Evolutionary conservation across 805 yeast species (phyloP).

Genomic region (Candida insectorum): DNA sequence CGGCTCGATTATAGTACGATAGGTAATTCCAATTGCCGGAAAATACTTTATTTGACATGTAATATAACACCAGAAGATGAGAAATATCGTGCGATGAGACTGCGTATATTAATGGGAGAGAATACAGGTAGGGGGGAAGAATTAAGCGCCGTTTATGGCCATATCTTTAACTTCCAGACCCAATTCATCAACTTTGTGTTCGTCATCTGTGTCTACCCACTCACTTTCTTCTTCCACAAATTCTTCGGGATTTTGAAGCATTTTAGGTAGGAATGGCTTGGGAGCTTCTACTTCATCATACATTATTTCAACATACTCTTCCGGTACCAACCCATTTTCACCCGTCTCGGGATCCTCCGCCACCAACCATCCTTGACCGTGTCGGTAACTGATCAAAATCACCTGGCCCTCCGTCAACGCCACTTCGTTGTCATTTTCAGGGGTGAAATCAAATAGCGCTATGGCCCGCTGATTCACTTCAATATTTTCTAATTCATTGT

Average conservation of each 20-base stretch:
- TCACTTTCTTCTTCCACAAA: conserved; percentile 12
- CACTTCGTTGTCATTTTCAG: conserved; percentile 94
- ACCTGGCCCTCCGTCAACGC: conserved; percentile 74
- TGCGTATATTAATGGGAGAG: neutral
- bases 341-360: conserved; percentile 77
- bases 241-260: conserved; percentile 2
- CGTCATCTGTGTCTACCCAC: conserved; percentile 21
- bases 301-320: conserved; percentile 74
- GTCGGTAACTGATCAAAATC: conserved; percentile 82
- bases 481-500: conserved; percentile 9
- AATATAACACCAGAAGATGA: too few relatives aligned
- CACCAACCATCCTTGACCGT: conserved; percentile 98
- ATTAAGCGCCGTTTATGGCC: too few relatives aligned
- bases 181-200: too few relatives aligned
- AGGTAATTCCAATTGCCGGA: conserved; percentile 30
- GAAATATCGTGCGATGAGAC: too few relatives aligned
- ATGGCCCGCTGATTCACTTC: conserved; percentile 60
- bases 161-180: too few relatives aligned
- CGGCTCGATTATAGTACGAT: conserved; percentile 25
- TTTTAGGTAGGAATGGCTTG: conserved; percentile 39
- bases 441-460: conserved; percentile 84
- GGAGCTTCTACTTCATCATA: conserved; percentile 30
- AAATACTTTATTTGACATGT: too few relatives aligned
- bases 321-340: conserved; percentile 91
- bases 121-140: neutral